Evolutionary conservation across 352 stramenopile genomes (phyloP).

Genomic region (Globisporangium alternatum): DNA sequence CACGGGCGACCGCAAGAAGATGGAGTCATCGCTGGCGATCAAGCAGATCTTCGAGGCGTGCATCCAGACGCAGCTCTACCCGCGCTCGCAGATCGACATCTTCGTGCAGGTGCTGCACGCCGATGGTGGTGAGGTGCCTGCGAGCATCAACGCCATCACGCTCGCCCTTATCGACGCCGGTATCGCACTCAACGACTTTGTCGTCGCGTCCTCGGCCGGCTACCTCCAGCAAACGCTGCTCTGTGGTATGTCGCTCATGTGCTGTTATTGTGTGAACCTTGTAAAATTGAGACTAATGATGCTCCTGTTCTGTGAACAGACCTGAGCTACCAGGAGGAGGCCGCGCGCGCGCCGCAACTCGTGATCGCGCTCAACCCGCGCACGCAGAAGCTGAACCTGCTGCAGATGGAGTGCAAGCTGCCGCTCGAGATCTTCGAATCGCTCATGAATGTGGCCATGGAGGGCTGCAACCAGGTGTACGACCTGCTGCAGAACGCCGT

Average conservation of each 20-base stretch:
- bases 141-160: slow-evolving; percentile 89
- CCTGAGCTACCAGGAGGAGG: slow-evolving; percentile 89
- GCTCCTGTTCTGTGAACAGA: slow-evolving; percentile 38
- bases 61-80: slow-evolving; percentile 90
- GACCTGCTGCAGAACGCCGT: slow-evolving; percentile 84
- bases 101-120: slow-evolving; percentile 91
- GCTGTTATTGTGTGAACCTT: neutral
- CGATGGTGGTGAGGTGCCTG: slow-evolving; percentile 85
- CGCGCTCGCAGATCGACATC: slow-evolving; percentile 91
- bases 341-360: slow-evolving; percentile 83
- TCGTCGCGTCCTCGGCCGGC: slow-evolving; percentile 85
- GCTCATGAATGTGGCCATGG: slow-evolving; percentile 76
- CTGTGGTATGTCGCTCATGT: slow-evolving; percentile 46
- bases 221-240: slow-evolving; percentile 89
- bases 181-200: slow-evolving; percentile 91
- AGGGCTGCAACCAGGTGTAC: slow-evolving; percentile 84
- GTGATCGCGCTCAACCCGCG: slow-evolving; percentile 86
- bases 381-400: slow-evolving; percentile 81
- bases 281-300: slow-evolving; percentile 1
- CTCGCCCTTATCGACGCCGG: slow-evolving; percentile 90
- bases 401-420: slow-evolving; percentile 91
- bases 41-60: slow-evolving; percentile 92
- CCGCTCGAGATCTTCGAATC: slow-evolving; percentile 86
- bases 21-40: slow-evolving; percentile 85
- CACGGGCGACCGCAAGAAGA: slow-evolving; percentile 82